Conservation (phyloP, 1,284 basidiomycete genomes). For the Cryptococcus neoformans region DNA sequence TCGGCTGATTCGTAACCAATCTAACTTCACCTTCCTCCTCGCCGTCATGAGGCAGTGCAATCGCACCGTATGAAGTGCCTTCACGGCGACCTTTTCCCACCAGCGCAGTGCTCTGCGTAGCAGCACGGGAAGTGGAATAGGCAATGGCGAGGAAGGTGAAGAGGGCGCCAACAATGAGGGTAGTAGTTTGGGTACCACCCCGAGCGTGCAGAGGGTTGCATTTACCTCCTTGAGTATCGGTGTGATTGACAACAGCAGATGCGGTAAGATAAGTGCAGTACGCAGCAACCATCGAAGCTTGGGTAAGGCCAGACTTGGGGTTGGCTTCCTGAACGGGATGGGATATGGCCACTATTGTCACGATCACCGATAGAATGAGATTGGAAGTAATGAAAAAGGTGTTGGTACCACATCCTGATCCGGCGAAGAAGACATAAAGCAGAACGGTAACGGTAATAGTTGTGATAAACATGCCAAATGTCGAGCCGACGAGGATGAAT, state of each 20-base stretch:
- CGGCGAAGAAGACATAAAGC: slow-evolving; percentile 89
- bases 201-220: slow-evolving; percentile 78
- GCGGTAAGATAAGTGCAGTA: slow-evolving; percentile 97
- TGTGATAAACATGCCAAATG: slow-evolving; percentile 78
- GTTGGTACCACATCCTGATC: slow-evolving; percentile 82
- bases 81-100: slow-evolving; percentile 62
- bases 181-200: slow-evolving; percentile 74
- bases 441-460: slow-evolving; percentile 80
- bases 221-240: slow-evolving; percentile 57
- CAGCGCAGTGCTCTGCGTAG: slow-evolving; percentile 88
- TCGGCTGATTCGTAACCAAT: slow-evolving; percentile 79
- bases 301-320: slow-evolving; percentile 90
- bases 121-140: slow-evolving; percentile 93
- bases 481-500: slow-evolving; percentile 93
- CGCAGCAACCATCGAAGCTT: slow-evolving; percentile 92
- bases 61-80: slow-evolving; percentile 54
- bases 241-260: slow-evolving; percentile 91
- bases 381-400: slow-evolving; percentile 93
- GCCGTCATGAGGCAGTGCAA: slow-evolving; percentile 57
- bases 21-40: slow-evolving; percentile 58
- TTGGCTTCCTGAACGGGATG: slow-evolving; percentile 90
- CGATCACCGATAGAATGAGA: slow-evolving; percentile 71
- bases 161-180: slow-evolving; percentile 83
- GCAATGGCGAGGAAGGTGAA: slow-evolving; percentile 99
- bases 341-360: slow-evolving; percentile 80